phyloP scores from a whole-genome alignment of 2,329 filamentous ascomycete genomes.

The Pseudocercospora pini-densiflorae region DNA sequence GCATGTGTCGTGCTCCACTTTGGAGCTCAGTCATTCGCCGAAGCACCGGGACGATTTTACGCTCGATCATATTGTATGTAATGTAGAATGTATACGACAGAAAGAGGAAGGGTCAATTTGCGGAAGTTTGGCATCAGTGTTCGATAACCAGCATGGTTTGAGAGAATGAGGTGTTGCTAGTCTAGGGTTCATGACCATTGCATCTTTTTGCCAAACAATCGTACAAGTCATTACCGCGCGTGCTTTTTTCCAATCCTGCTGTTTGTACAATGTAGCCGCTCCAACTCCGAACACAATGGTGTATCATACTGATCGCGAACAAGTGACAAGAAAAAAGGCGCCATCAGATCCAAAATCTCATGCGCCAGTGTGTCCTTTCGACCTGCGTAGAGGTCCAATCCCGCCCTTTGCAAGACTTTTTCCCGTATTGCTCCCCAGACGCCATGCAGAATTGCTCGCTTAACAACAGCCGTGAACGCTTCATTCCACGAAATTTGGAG shows the following conservation, averaged over 20 bases:
- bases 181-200: not conserved
- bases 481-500: not conserved
- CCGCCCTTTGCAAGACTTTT: not conserved
- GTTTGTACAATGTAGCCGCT: not conserved
- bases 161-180: not conserved
- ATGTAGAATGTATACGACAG: not conserved
- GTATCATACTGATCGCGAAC: not conserved
- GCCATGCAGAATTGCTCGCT: slow-evolving; percentile 1
- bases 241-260: not conserved
- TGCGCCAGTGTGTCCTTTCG: not conserved
- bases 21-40: not conserved
- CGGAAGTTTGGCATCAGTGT: not conserved
- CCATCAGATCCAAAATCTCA: not conserved
- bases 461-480: not conserved
- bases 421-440: not conserved
- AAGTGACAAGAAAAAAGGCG: not conserved
- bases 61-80: not conserved
- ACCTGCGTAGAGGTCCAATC: not conserved
- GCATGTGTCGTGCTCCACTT: not conserved
- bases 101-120: not conserved
- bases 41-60: not conserved
- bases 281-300: not conserved
- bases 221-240: not conserved
- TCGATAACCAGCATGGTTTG: not conserved
- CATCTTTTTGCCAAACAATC: not conserved